Evolutionary conservation across 2,329 filamentous ascomycete species (phyloP).

Genomic region (Claviceps maximensis): DNA sequence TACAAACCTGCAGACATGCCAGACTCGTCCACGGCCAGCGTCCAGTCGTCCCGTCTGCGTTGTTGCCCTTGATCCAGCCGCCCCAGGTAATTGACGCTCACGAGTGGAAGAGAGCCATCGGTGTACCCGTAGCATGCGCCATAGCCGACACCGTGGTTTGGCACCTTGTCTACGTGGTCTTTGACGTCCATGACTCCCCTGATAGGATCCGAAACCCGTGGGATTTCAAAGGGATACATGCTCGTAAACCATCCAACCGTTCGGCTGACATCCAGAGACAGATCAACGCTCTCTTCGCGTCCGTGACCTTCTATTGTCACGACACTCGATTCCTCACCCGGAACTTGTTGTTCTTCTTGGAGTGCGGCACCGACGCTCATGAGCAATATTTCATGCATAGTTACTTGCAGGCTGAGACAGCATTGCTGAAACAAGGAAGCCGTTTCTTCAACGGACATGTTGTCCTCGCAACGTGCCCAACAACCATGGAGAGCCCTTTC

Average conservation of each 20-base stretch:
- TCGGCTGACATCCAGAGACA: not conserved
- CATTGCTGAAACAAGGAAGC: not conserved
- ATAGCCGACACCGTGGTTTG: not conserved
- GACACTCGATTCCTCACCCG: not conserved
- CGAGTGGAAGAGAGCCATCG: not conserved
- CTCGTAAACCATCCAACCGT: slow-evolving; percentile 1
- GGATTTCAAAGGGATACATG: not conserved
- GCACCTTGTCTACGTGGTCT: not conserved
- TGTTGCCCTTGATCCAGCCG: not conserved
- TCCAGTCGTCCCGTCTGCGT: not conserved
- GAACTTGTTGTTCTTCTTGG: not conserved
- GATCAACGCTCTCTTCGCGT: slow-evolving; percentile 1
- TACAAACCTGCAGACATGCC: not conserved
- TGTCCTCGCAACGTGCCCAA: not conserved
- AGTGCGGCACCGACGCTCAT: not conserved
- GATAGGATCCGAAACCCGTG: not conserved
- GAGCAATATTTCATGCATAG: not conserved
- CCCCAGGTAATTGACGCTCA: not conserved
- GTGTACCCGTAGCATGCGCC: not conserved
- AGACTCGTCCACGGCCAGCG: not conserved
- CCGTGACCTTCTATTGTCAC: slow-evolving; percentile 1
- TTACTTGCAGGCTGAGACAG: not conserved
- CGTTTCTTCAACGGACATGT: not conserved
- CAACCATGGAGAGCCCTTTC: not conserved
- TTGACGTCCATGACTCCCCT: not conserved